A percentile compares a stretch with the other conserved stretches of the same genome.
Conservation (phyloP, 371 early-diverging fungal genomes). For the Funneliformis caledonium region DNA sequence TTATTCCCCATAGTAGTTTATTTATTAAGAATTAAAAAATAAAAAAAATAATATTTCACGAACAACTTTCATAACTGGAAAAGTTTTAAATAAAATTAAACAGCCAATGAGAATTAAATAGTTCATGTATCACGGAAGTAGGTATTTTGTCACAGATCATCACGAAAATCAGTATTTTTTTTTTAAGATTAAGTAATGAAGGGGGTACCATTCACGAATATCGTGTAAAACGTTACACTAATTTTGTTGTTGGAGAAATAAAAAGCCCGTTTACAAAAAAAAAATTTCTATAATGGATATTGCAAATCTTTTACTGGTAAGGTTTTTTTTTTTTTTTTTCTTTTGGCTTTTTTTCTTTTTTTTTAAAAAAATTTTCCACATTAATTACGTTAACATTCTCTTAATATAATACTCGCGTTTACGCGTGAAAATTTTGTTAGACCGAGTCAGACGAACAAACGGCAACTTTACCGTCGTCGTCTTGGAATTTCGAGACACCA, state of each 20-base stretch:
- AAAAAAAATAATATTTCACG: background rate
- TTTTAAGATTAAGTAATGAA: no score
- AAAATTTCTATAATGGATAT: background rate
- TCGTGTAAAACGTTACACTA: no score
- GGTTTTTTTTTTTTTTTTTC: background rate
- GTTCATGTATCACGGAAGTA: no score
- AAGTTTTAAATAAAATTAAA: no score
- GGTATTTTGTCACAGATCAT: no score
- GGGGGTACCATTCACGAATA: no score
- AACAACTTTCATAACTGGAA: no score
- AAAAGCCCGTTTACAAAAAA: no score
- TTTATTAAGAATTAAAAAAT: background rate
- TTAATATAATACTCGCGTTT: background rate
- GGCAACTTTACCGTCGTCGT: background rate
- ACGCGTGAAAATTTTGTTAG: background rate
- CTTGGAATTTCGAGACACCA: background rate
- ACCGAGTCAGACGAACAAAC: background rate
- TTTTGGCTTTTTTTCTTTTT: no score
- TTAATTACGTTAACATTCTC: background rate
- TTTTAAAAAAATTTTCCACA: background rate
- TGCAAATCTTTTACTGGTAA: background rate
- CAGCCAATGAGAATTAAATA: no score
- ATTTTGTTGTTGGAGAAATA: no score
- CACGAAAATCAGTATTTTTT: no score
- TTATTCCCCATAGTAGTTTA: slow-evolving; percentile 65